phyloP scores from a whole-genome alignment of 73 alveolate species.

The Tetrahymena thermophila region DNA sequence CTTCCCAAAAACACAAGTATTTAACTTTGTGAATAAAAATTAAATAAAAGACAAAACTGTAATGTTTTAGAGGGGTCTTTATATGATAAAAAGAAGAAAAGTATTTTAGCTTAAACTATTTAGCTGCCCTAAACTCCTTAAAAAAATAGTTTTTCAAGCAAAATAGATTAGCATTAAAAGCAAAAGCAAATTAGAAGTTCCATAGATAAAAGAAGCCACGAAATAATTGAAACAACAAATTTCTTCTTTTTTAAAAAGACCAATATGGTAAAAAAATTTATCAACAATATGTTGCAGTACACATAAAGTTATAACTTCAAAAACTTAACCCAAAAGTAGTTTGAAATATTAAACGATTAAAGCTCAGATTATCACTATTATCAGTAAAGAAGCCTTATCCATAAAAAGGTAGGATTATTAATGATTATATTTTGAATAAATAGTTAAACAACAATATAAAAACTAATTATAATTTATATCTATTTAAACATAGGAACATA shows the following conservation, averaged over 20 bases:
- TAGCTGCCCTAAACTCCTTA: background rate
- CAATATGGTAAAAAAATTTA: background rate
- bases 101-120: background rate
- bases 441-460: no score
- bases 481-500: background rate
- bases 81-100: background rate
- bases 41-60: no score
- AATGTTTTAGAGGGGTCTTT: background rate
- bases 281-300: background rate
- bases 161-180: no score
- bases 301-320: background rate
- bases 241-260: background rate
- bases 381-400: background rate
- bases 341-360: background rate
- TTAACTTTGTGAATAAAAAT: background rate
- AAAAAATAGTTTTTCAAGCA: no score
- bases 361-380: background rate
- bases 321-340: background rate
- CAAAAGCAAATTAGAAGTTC: background rate
- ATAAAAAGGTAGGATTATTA: background rate
- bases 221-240: background rate
- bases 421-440: no score
- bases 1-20: no score
- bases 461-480: no score
- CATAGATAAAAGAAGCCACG: background rate